Evolutionary conservation across 495 filamentous ascomycete genomes (phyloP).

Genomic region (Lindgomyces ingoldianus): DNA sequence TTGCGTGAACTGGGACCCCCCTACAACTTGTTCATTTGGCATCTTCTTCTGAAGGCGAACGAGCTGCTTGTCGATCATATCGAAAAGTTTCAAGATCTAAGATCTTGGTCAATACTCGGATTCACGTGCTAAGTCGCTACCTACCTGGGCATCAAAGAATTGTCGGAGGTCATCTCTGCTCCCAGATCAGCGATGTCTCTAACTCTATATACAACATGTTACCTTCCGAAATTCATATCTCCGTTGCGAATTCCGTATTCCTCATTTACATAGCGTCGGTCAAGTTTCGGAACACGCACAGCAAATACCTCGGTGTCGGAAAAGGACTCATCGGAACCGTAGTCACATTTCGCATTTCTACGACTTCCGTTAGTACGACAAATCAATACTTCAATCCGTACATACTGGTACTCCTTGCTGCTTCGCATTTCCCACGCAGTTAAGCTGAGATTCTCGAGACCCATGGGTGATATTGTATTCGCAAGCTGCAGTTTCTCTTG

Average conservation of each 20-base stretch:
- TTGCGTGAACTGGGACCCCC: not conserved
- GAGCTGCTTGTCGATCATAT: conserved; percentile 56
- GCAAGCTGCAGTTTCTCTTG: conserved; percentile 24
- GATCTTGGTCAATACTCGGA: not conserved
- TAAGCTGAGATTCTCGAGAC: conserved; percentile 24
- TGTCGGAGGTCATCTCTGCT: conserved; percentile 43
- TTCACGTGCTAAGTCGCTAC: not conserved
- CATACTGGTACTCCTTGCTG: conserved; percentile 36
- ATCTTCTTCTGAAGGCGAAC: conserved; percentile 50
- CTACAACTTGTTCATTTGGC: conserved; percentile 50
- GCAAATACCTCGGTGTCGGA: conserved; percentile 39
- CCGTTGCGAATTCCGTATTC: conserved; percentile 46
- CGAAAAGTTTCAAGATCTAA: conserved; percentile 55
- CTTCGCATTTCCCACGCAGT: conserved; percentile 39
- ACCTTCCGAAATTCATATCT: conserved; percentile 37
- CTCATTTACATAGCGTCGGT: conserved; percentile 44
- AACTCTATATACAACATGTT: too few relatives aligned
- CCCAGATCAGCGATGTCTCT: too few relatives aligned
- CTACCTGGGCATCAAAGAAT: conserved; percentile 51
- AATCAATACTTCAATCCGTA: too few relatives aligned
- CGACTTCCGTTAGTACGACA: too few relatives aligned
- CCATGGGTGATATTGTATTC: conserved; percentile 15
- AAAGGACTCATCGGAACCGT: conserved; percentile 39
- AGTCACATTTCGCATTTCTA: conserved; percentile 42
- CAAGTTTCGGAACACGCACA: conserved; percentile 40